phyloP scores from a whole-genome alignment of 1,284 basidiomycete genomes.

The Ganoderma meredithae region DNA sequence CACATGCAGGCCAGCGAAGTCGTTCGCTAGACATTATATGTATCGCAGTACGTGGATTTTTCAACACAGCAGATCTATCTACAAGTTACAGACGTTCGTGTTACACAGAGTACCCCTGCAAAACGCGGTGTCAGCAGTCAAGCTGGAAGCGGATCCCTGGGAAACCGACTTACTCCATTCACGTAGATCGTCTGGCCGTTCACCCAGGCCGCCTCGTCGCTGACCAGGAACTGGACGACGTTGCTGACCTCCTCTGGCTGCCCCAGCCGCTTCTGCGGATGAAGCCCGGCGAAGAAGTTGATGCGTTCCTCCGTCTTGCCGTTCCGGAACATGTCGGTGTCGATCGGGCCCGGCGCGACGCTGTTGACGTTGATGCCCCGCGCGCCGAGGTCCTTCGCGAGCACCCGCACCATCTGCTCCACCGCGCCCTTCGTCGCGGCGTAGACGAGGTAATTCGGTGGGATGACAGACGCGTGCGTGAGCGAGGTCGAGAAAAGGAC shows the following conservation, averaged over 20 bases:
- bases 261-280: constrained; percentile 56
- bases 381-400: constrained; percentile 62
- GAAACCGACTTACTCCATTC: constrained; percentile 54
- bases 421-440: constrained; percentile 63
- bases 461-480: constrained; percentile 50
- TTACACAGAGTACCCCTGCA: not conserved
- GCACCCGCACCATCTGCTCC: constrained; percentile 64
- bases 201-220: constrained; percentile 60
- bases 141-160: too few species aligned
- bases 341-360: constrained; percentile 60
- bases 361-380: constrained; percentile 65
- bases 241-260: constrained; percentile 61
- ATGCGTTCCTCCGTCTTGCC: constrained; percentile 59
- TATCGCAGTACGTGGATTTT: not conserved
- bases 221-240: constrained; percentile 59
- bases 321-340: constrained; percentile 60
- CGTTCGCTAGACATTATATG: not conserved
- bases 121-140: not conserved
- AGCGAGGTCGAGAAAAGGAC: constrained; percentile 64
- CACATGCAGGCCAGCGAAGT: not conserved
- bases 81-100: not conserved
- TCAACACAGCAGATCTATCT: not conserved
- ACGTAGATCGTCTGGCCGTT: constrained; percentile 63
- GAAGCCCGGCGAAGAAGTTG: constrained; percentile 51
- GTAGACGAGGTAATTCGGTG: constrained; percentile 58